Conservation (phyloP, 2,329 filamentous ascomycete genomes). For the Lojkania enalia region DNA sequence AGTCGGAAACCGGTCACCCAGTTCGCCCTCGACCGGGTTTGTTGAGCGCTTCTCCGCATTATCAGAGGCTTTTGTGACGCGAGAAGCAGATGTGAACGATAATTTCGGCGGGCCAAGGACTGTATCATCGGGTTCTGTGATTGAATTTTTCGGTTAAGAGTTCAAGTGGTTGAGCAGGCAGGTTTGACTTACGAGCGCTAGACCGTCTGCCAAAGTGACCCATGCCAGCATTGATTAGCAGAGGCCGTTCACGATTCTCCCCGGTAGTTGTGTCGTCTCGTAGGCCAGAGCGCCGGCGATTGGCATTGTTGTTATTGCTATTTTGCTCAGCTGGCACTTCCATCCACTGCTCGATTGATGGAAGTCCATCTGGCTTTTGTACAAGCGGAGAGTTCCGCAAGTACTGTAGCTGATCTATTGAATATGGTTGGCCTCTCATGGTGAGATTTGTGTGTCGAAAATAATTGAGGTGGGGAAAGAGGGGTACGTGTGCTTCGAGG, state of each 20-base stretch:
- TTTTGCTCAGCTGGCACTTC: conserved; percentile 60
- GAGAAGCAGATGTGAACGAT: conserved; percentile 77
- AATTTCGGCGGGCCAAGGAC: conserved; percentile 83
- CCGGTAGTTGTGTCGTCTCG: conserved; percentile 28
- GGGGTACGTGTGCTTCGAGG: background rate
- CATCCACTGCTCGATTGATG: conserved; percentile 94
- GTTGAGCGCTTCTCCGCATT: conserved; percentile 41
- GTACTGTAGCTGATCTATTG: conserved; percentile 72
- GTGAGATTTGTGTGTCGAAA: background rate
- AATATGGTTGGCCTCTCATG: conserved; percentile 58
- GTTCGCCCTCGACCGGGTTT: conserved; percentile 45
- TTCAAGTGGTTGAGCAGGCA: too few relatives aligned
- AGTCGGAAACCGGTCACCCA: conserved; percentile 37
- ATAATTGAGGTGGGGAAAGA: background rate
- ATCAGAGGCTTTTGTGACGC: conserved; percentile 50
- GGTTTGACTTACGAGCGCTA: conserved; percentile 53
- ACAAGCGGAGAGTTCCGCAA: conserved; percentile 83
- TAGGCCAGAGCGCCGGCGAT: conserved; percentile 24
- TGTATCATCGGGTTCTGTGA: conserved; percentile 73
- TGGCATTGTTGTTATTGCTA: conserved; percentile 28
- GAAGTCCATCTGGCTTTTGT: conserved; percentile 75
- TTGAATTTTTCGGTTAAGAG: too few relatives aligned
- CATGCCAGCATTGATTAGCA: conserved; percentile 38
- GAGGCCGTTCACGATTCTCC: conserved; percentile 36
- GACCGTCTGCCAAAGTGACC: conserved; percentile 39